A percentile compares a stretch with the other conserved stretches of the same genome.
These are phyloP conservation scores for Paramecium tetraurelia DNA, from an alignment of 73 alveolate species.

Conservation along the genomic window DNA sequence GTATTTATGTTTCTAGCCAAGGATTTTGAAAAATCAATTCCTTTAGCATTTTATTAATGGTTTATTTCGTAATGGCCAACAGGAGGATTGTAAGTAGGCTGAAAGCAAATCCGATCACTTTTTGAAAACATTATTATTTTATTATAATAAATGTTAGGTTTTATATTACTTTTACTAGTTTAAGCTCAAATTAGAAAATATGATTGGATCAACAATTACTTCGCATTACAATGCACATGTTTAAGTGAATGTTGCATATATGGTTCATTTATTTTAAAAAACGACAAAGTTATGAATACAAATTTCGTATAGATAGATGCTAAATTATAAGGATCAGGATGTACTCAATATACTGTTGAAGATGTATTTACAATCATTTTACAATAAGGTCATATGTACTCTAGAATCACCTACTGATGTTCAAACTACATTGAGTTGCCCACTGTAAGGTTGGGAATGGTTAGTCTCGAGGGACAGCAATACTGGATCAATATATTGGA, in stretches of 20 bases:
- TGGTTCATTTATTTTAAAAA: background rate
- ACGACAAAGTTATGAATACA: conserved; percentile 3
- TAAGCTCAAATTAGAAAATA: background rate
- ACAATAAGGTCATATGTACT: background rate
- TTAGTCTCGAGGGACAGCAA: background rate
- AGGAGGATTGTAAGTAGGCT: conserved; percentile 17
- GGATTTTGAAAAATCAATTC: background rate
- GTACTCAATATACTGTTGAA: conserved; percentile 14
- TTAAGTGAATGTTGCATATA: background rate
- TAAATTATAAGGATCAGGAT: background rate
- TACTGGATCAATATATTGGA: conserved; percentile 44
- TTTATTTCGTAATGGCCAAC: conserved; percentile 9
- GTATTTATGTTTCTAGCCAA: background rate
- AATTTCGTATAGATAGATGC: background rate
- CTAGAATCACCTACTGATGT: background rate
- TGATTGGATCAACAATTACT: conserved; percentile 40
- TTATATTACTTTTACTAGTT: background rate
- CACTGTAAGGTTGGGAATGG: background rate
- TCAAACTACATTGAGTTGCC: background rate
- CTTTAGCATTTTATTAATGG: background rate
- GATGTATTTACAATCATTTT: background rate
- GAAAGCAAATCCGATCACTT: background rate
- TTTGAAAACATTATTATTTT: conserved; percentile 16
- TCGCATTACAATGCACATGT: conserved; percentile 31
- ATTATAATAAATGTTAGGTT: background rate